Base-by-base conservation (phyloP, 495 filamentous ascomycete genomes). In the Podospora comata region DNA sequence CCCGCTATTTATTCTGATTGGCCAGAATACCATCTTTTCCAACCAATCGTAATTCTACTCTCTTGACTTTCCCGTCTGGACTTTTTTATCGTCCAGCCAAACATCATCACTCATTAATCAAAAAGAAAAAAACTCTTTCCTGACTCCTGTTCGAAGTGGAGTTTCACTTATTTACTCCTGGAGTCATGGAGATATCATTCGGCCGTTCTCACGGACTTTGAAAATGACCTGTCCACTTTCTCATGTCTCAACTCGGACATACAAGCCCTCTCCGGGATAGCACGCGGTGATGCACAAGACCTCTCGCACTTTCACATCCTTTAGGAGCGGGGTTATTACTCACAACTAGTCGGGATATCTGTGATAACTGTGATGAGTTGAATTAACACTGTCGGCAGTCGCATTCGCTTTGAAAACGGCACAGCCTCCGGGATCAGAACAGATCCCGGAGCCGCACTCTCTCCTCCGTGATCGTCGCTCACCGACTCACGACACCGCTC, bases 1-100 rank as follows among this genome's bases (percentile, higher is more conserved):
- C 71, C 62, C 68, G 64, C 68, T 64, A 4, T 30, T 62, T 7
- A 28, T 67, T 72, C 60, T 74, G 63, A 77, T 77, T 77, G 68
- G 75, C 28, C 66, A 16, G 68, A 60, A 62, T 67, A 44, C 56
- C 48, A 62, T 9, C 20, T 71, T 77, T 73, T 74, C 16, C 30
- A 28, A 16, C 75, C 68, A 77, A 75, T 72, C 59, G 68, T 0
- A 18, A 20, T 30, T 39, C 6, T 18, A 19, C 7, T 16, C 7
- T 58, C 16, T 15, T 27, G 26, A n/a, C 23, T 54, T 53, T 67
- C 26, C 39, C 0, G 39, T 18, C 39, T 48, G 39, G 39, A 7
- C 11, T 64, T 30, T 59, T 23, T 23, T 19, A 26, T 44, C 20
- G 28, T 16, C 55, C 55, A 58, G n/a, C 55, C 20, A 58, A 62